Evolutionary conservation across 257 asterid genomes (phyloP), one percentile per base, ranked within the genome.

Genomic region (Solanum ahanhuiri): DNA sequence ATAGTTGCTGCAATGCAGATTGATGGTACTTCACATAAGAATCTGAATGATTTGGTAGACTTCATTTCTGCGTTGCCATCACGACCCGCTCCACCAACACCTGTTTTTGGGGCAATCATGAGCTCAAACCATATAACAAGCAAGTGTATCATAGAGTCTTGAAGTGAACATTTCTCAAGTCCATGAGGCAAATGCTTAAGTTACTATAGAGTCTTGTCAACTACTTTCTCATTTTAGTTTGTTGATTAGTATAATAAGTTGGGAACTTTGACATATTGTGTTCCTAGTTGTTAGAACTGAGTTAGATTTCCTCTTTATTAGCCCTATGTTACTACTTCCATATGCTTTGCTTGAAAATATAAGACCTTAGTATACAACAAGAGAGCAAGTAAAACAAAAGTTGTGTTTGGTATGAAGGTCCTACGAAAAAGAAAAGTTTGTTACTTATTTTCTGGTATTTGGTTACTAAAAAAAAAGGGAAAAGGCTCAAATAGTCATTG

Each of bases 1-100:
- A n/a, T n/a, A n/a, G n/a, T n/a, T n/a, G n/a, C n/a, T n/a, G n/a
- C n/a, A n/a, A n/a, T n/a, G n/a, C n/a, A n/a, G n/a, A n/a, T 72
- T 48, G 33, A 87, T 79, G 94, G 94, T 3, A 84, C 86, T 25
- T 88, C 93, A 3, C 30, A 63, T 25, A 82, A 63, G 22, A 84
- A 88, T 57, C 85, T 92, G 7, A 86, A 88, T 37, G 18, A 58
- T 5, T 87, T 91, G 85, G 92, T 85, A n/a, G 85, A 91, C 85
- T 90, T 89, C 79, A 89, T 90, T 73, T 73, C 87, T 7, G 60
- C 84, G 7, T 73, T 67, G 39, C 39, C 75, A 17, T 28, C 75
- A 28, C 20, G 18, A 2, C 39, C 9, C n/a, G 0, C 39, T 69
- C 75, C 12, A 2, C 37, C 75, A 30, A 28, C 3, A 2, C 75